Conservation (phyloP, 2,329 filamentous ascomycete species). For the Neonectria hederae region DNA sequence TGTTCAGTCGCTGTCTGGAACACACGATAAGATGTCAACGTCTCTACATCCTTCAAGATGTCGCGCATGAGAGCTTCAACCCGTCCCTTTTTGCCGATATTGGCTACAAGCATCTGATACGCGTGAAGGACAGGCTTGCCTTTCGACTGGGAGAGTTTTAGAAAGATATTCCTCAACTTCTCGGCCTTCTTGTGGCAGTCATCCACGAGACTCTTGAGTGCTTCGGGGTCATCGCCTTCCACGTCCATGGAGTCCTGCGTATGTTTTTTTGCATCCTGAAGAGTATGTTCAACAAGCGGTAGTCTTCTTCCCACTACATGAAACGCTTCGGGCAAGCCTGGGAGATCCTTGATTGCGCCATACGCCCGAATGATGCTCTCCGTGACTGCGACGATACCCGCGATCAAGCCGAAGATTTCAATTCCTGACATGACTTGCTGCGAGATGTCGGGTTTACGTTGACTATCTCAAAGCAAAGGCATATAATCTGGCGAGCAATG, state of each 20-base stretch:
- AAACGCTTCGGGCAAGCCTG: slow-evolving; percentile 2
- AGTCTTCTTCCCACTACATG: not conserved
- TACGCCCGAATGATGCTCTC: not conserved
- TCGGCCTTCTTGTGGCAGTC: not conserved
- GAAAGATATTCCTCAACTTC: not conserved
- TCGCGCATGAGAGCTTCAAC: not conserved
- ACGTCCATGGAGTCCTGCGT: not conserved
- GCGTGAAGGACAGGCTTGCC: not conserved
- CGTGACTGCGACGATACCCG: not conserved
- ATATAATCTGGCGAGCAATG: too few relatives aligned
- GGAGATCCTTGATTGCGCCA: not conserved
- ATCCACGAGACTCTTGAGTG: not conserved
- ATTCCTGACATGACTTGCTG: not conserved
- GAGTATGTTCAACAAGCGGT: not conserved
- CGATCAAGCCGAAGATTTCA: not conserved
- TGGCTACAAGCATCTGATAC: not conserved
- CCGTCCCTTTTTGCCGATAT: not conserved
- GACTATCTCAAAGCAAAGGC: too few relatives aligned
- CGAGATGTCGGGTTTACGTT: too few relatives aligned
- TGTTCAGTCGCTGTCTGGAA: slow-evolving; percentile 5
- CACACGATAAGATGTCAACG: not conserved
- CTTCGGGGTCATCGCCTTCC: not conserved
- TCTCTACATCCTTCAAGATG: not conserved
- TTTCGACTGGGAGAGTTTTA: not conserved
- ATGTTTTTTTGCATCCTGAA: not conserved